Base-by-base conservation (phyloP, 1,284 basidiomycete genomes). In the Grifola frondosa region DNA sequence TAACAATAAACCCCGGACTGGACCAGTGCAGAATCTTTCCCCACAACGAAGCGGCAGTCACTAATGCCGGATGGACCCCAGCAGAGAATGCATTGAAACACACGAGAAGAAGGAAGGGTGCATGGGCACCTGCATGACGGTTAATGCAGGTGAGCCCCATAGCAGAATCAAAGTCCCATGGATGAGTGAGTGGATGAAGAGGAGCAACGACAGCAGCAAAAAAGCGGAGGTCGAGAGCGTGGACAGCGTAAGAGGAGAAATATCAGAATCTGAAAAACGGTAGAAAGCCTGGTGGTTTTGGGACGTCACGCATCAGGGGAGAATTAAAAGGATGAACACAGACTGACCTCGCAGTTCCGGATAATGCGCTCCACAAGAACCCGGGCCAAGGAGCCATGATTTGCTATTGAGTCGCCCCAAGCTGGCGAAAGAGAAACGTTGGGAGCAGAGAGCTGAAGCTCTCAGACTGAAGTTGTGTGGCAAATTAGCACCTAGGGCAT, bases 171-270 rank as follows among this genome's bases (percentile, higher is more conserved):
- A 71, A 2, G 83, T 82, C 44, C 88, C 84, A 69, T 91, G 84
- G 37, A 88, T 78, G 61, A 88, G 70, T 0, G 85, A 78, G 61
- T 90, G 85, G 24, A 78, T 59, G 53, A 86, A 82, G 36, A 91
- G 74, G 13, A 92, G 78, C 32, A 93, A 73, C 9, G 89, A 91
- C 28, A 91, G 77, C 28, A 91, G 71, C 23, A 93, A 77, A 58
- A 93, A 90, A 1, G 87, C 88, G 22, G 84, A 74, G 20, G 78
- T 83, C 30, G 86, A 87, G 48, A 93, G 74, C 5, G 86, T 91
- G 46, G 84, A 88, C 54, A 87, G 75, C 29, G 84, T 91, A 44
- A 93, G 71, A 2, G 90, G 39, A 93, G 77, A 65, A 86, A 92
- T 21, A 92, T 77, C 43, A 93, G 71, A 51, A 92, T 88, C 62